Conservation (phyloP, 805 yeast species). For the Tetrapisispora phaffii region DNA sequence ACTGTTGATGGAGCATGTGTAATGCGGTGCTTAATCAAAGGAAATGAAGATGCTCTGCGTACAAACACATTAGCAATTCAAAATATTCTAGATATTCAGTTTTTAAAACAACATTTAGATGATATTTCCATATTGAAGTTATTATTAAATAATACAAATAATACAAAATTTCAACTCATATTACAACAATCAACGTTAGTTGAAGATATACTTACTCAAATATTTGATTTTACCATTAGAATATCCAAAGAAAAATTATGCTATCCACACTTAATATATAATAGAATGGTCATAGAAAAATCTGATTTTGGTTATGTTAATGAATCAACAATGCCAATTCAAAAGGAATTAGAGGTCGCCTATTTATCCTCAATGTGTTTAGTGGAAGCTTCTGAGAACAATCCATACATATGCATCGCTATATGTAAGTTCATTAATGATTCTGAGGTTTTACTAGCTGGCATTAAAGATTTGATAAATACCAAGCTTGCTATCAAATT, state of each 20-base stretch:
- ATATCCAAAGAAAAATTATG: no score
- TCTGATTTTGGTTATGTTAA: background rate
- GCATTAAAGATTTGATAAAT: background rate
- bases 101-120: background rate
- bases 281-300: background rate
- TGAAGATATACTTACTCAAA: background rate
- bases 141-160: background rate
- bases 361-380: background rate
- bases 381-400: background rate
- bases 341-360: background rate
- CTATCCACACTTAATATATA: no score
- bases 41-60: background rate
- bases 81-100: background rate
- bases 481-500: background rate
- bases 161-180: background rate
- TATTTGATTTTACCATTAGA: background rate
- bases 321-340: background rate
- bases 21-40: background rate
- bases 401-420: background rate
- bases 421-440: background rate
- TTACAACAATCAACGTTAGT: background rate
- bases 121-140: background rate
- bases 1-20: background rate
- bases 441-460: background rate
- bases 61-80: background rate